These are phyloP conservation scores for Hanseniaspora meyeri DNA, from an alignment of 805 yeast species.

Conservation along the genomic window DNA sequence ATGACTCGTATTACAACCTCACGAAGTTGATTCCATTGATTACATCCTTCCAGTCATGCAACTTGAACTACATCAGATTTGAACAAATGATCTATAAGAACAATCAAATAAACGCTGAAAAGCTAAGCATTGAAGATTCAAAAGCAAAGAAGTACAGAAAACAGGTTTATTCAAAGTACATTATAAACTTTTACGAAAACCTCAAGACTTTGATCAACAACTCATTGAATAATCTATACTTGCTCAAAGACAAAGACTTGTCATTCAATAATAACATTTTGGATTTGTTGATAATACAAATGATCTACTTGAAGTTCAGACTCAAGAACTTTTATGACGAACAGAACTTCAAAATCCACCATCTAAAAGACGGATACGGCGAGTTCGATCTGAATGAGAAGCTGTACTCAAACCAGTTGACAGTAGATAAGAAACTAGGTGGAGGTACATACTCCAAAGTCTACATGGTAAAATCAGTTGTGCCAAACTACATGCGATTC, in stretches of 20 bases:
- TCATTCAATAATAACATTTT: neutral
- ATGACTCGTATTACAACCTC: neutral
- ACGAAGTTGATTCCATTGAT: neutral
- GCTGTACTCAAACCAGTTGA: constrained; percentile 55
- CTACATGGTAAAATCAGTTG: constrained; percentile 49
- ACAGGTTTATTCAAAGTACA: neutral
- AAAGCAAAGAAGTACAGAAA: neutral
- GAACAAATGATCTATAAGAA: constrained; percentile 8
- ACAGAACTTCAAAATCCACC: neutral
- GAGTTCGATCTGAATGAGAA: constrained; percentile 44
- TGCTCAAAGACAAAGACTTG: neutral
- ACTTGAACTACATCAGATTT: constrained; percentile 1
- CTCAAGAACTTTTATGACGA: neutral
- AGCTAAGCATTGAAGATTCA: constrained; percentile 2
- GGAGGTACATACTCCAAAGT: constrained; percentile 93
- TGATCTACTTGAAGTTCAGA: neutral
- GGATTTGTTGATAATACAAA: neutral
- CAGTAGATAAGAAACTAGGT: constrained; percentile 58
- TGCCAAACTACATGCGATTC: constrained; percentile 27
- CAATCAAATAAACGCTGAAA: neutral
- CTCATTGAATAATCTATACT: neutral
- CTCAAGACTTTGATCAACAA: neutral
- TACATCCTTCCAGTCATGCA: neutral
- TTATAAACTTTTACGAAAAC: neutral
- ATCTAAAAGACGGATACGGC: constrained; percentile 54